Evolutionary conservation across 371 early-diverging fungal species (phyloP).

Genomic region (Mucor plumbeus): DNA sequence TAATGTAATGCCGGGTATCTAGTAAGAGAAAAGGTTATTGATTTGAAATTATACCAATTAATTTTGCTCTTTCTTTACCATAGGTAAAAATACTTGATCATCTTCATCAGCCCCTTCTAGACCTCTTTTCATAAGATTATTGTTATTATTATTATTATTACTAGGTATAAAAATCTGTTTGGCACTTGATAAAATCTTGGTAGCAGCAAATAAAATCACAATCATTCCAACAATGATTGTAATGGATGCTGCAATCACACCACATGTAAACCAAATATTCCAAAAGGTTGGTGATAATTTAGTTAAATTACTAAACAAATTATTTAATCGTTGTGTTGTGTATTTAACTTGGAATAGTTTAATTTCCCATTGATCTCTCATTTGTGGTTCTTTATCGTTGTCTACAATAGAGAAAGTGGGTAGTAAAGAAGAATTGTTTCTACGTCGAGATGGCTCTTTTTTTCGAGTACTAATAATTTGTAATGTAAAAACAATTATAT

Average conservation of each 20-base stretch:
- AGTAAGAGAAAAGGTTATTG: not conserved
- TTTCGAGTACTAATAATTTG: conserved; percentile 33
- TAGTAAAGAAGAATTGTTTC: conserved; percentile 21
- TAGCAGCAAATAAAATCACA: conserved; percentile 58
- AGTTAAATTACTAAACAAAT: conserved; percentile 52
- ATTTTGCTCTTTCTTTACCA: conserved; percentile 41
- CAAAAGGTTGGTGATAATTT: conserved; percentile 57
- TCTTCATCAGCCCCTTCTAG: conserved; percentile 34
- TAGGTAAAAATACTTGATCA: conserved; percentile 64
- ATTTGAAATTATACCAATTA: not conserved
- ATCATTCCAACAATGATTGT: conserved; percentile 58
- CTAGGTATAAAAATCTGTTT: conserved; percentile 14
- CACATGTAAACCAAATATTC: conserved; percentile 66
- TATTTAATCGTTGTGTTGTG: conserved; percentile 62
- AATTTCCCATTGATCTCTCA: conserved; percentile 47
- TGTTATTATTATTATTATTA: not conserved
- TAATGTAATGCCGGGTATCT: conserved; percentile 86
- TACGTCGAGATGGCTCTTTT: conserved; percentile 3
- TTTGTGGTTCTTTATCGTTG: conserved; percentile 10
- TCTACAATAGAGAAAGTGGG: conserved; percentile 32
- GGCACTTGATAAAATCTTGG: conserved; percentile 38
- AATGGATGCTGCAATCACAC: conserved; percentile 53
- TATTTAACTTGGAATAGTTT: conserved; percentile 62
- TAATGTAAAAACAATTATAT: conserved; percentile 36
- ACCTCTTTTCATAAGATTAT: conserved; percentile 11